Evolutionary conservation across 176 grass and related monocot genomes (phyloP).

Genomic region (Zea luxurians): DNA sequence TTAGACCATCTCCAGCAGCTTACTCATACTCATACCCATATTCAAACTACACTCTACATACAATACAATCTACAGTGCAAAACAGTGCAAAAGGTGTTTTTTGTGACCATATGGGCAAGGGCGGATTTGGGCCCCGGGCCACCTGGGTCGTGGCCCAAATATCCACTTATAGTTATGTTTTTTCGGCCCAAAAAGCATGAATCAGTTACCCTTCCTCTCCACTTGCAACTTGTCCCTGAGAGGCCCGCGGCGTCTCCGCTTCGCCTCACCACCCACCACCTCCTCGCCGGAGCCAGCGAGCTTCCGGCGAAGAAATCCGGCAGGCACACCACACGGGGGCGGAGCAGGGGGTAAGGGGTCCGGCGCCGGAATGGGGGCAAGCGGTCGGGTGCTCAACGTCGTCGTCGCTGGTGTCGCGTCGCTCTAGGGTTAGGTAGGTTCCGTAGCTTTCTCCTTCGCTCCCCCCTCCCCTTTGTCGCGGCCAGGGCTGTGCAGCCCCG

Average conservation of each 20-base stretch:
- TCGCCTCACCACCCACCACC: slow-evolving; percentile 44
- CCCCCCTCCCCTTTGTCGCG: neutral
- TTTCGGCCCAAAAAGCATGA: too few species aligned
- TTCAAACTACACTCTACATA: too few species aligned
- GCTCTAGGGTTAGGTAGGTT: slow-evolving; percentile 47
- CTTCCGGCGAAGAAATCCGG: slow-evolving; percentile 47
- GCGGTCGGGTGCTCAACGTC: slow-evolving; percentile 7
- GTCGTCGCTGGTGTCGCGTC: slow-evolving; percentile 27
- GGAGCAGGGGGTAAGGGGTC: neutral
- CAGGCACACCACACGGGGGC: slow-evolving; percentile 5
- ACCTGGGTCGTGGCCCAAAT: too few species aligned
- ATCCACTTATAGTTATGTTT: too few species aligned
- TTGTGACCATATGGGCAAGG: too few species aligned
- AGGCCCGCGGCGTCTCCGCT: neutral
- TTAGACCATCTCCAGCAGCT: neutral
- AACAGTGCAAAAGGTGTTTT: too few species aligned
- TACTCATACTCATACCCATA: too few species aligned
- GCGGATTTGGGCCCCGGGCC: too few species aligned
- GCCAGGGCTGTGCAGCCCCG: slow-evolving; percentile 7
- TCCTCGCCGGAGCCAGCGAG: slow-evolving; percentile 30
- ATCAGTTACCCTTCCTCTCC: too few species aligned
- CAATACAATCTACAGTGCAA: too few species aligned
- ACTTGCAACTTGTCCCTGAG: too few species aligned
- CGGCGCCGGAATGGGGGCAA: slow-evolving; percentile 22
- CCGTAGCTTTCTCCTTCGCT: slow-evolving; percentile 27